Percentiles rank a stretch among this genome's conserved stretches.
Evolutionary conservation across 208 protist species (phyloP).

Genomic region (Trypanosomatidae sp.): DNA sequence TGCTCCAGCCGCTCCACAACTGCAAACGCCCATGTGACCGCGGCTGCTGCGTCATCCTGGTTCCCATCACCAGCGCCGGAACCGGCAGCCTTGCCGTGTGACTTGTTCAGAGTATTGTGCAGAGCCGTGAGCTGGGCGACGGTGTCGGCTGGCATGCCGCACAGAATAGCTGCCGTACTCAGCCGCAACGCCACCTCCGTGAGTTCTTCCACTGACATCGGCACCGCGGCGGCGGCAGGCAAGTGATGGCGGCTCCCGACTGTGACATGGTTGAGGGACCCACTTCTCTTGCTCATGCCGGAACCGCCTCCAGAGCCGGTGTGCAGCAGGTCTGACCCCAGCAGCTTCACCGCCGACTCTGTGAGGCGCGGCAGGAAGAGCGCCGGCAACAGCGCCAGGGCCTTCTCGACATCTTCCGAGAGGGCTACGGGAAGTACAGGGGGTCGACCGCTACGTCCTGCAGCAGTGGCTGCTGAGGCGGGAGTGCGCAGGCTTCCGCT

Average conservation of each 20-base stretch:
- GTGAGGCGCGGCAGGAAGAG: conserved; percentile 45
- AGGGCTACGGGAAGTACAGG: background rate
- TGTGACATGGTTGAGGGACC: background rate
- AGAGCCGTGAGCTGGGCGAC: conserved; percentile 57
- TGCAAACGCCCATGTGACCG: conserved; percentile 21
- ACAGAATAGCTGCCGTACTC: conserved; percentile 30
- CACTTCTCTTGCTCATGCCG: background rate
- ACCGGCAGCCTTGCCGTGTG: conserved; percentile 4
- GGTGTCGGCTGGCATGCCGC: conserved; percentile 44
- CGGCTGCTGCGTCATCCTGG: background rate
- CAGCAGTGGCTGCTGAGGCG: background rate
- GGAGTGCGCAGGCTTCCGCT: background rate
- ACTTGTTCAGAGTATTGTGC: conserved; percentile 49
- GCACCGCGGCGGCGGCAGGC: background rate
- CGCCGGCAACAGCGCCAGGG: conserved; percentile 39
- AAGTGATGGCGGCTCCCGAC: background rate
- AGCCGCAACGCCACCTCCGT: conserved; percentile 38
- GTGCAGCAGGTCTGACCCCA: background rate
- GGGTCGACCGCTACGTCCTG: background rate
- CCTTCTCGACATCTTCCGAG: conserved; percentile 27
- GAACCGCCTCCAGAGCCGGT: background rate
- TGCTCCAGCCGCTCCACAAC: conserved; percentile 56
- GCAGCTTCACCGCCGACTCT: conserved; percentile 24
- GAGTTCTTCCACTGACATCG: conserved; percentile 15
- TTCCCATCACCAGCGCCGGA: background rate